A percentile compares a stretch with the other conserved stretches of the same genome.
Evolutionary conservation across 768 basidiomycete species (phyloP).

Genomic region (Leccinum variicolor): DNA sequence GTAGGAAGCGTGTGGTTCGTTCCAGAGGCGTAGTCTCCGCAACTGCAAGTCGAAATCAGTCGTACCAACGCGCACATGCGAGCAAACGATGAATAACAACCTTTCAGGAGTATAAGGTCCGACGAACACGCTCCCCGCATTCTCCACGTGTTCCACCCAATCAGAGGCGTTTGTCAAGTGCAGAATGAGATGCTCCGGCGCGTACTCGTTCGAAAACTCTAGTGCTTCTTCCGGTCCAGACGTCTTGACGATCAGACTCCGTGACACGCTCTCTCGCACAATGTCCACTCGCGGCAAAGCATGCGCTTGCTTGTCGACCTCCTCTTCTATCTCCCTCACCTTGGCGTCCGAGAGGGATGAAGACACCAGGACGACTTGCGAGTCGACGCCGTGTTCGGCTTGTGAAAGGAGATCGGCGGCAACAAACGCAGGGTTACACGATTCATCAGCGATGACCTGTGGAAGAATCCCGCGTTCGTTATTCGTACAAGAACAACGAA

Average conservation of each 20-base stretch:
- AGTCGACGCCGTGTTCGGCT: slow-evolving; percentile 97
- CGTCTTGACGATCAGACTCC: slow-evolving; percentile 85
- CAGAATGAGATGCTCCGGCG: slow-evolving; percentile 95
- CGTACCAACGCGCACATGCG: neutral
- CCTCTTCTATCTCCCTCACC: slow-evolving; percentile 73
- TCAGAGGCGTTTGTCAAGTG: slow-evolving; percentile 74
- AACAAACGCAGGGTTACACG: slow-evolving; percentile 84
- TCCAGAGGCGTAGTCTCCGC: slow-evolving; percentile 97
- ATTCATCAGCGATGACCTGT: slow-evolving; percentile 91
- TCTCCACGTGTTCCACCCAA: slow-evolving; percentile 66
- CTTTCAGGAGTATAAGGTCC: slow-evolving; percentile 95
- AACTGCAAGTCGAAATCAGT: slow-evolving; percentile 46
- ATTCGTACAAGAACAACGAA: slow-evolving; percentile 38
- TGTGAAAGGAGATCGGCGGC: slow-evolving; percentile 97
- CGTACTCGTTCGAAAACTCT: slow-evolving; percentile 93
- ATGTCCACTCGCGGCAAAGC: slow-evolving; percentile 89
- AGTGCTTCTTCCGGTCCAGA: slow-evolving; percentile 71
- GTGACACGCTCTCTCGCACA: slow-evolving; percentile 81
- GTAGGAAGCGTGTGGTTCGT: slow-evolving; percentile 98
- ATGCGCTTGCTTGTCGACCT: slow-evolving; percentile 84
- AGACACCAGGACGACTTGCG: slow-evolving; percentile 92
- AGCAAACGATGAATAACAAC: slow-evolving; percentile 40
- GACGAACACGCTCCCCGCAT: slow-evolving; percentile 96
- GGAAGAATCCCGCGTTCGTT: slow-evolving; percentile 22
- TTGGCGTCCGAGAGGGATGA: slow-evolving; percentile 61